Evolutionary conservation across 345 rosid species (phyloP).

Genomic region (Excoecaria cochinchinensis): DNA sequence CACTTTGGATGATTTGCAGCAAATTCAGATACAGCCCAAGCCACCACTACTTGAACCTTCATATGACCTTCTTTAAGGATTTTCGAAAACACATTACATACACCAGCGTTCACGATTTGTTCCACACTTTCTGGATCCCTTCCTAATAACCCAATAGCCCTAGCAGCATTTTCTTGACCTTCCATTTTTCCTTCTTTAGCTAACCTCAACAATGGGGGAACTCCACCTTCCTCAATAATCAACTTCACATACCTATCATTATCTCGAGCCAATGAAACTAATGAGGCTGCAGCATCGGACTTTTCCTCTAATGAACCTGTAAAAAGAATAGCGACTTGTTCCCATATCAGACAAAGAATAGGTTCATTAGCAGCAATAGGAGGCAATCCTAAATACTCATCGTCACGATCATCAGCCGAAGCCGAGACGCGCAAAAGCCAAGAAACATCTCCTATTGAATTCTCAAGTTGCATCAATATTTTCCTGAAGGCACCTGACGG

Average conservation of each 20-base stretch:
- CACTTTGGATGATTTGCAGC: conserved; percentile 34
- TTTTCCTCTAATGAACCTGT: conserved; percentile 61
- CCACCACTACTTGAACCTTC: conserved; percentile 30
- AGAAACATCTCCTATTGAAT: conserved; percentile 73
- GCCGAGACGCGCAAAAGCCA: conserved; percentile 79
- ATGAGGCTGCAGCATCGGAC: conserved; percentile 67
- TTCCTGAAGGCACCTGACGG: conserved; percentile 79
- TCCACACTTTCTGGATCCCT: conserved; percentile 78
- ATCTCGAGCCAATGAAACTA: conserved; percentile 79
- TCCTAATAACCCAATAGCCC: conserved; percentile 71
- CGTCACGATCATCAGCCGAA: conserved; percentile 50
- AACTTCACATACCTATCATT: conserved; percentile 68
- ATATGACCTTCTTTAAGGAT: conserved; percentile 82
- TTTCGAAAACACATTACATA: conserved; percentile 67
- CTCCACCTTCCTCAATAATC: conserved; percentile 88
- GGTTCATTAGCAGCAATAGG: conserved; percentile 91
- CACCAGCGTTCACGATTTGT: conserved; percentile 72
- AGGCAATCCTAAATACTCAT: conserved; percentile 68
- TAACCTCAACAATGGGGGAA: conserved; percentile 68
- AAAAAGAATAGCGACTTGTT: conserved; percentile 68
- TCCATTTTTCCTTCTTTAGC: conserved; percentile 75
- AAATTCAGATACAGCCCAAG: conserved; percentile 34
- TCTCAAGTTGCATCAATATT: conserved; percentile 64
- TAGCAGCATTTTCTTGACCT: conserved; percentile 78
- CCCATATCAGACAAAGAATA: conserved; percentile 80